These are phyloP conservation scores for Tulasnella sp. DNA, from an alignment of 768 basidiomycete genomes.

Conservation along the genomic window DNA sequence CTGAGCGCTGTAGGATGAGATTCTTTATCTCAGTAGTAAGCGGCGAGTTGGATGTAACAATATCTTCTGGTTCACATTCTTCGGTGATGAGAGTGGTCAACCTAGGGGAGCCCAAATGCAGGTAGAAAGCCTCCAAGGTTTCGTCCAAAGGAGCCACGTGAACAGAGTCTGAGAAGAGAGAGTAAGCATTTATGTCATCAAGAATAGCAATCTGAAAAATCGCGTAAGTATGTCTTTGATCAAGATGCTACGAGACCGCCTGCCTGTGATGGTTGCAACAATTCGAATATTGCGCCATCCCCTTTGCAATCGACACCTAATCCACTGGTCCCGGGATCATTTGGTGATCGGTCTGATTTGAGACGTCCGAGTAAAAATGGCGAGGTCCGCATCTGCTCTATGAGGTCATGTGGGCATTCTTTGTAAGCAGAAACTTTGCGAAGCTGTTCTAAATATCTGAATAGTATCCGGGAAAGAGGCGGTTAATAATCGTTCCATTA, in stretches of 20 bases:
- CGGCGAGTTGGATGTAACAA: slow-evolving; percentile 38
- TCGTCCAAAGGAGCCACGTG: slow-evolving; percentile 83
- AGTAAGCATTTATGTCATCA: slow-evolving; percentile 72
- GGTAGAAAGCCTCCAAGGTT: slow-evolving; percentile 75
- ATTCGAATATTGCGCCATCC: slow-evolving; percentile 59
- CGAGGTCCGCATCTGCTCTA: slow-evolving; percentile 52
- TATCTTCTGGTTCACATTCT: slow-evolving; percentile 47
- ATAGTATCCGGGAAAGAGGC: background rate
- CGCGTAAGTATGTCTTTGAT: background rate
- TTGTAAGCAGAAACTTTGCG: slow-evolving; percentile 50
- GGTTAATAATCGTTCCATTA: background rate
- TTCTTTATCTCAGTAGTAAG: slow-evolving; percentile 39
- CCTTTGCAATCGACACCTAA: slow-evolving; percentile 27
- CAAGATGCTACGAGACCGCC: background rate
- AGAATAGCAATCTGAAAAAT: slow-evolving; percentile 52
- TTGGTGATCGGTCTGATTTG: slow-evolving; percentile 32
- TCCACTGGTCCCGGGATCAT: background rate
- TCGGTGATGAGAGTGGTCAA: slow-evolving; percentile 65
- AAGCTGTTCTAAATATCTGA: slow-evolving; percentile 70
- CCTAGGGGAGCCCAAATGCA: slow-evolving; percentile 55
- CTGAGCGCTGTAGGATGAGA: slow-evolving; percentile 69
- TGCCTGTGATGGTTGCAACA: slow-evolving; percentile 44
- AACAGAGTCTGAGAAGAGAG: slow-evolving; percentile 62
- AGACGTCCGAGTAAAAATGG: slow-evolving; percentile 65
- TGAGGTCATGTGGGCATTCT: slow-evolving; percentile 38